Evolutionary conservation across 1,284 basidiomycete genomes (phyloP).

Genomic region (Tilletia horrida): DNA sequence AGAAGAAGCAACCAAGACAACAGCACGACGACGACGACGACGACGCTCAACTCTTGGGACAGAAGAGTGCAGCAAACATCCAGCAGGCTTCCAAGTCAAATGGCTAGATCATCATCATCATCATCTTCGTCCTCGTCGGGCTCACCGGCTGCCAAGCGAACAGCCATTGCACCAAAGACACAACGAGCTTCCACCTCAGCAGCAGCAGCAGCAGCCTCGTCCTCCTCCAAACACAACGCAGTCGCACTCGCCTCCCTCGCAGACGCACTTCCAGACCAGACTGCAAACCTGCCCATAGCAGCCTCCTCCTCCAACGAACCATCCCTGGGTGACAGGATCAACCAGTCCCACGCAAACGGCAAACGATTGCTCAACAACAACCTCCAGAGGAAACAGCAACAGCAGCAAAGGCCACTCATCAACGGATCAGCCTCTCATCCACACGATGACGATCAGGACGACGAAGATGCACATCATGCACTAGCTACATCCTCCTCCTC

Average conservation of each 20-base stretch:
- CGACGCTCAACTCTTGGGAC: too few relatives aligned
- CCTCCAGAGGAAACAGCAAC: background rate
- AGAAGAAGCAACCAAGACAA: too few relatives aligned
- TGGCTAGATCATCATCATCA: background rate
- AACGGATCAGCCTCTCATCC: background rate
- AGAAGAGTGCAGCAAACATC: too few relatives aligned
- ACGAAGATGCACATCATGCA: constrained; percentile 6
- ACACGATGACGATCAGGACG: constrained; percentile 12
- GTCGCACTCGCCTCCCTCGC: constrained; percentile 8
- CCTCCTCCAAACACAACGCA: background rate
- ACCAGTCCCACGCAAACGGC: background rate
- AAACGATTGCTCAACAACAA: background rate
- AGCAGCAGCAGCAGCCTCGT: background rate
- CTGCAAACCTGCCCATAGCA: background rate
- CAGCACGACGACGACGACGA: too few relatives aligned
- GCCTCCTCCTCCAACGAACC: background rate
- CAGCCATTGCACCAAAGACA: constrained; percentile 15
- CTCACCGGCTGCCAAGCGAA: background rate
- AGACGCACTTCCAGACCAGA: constrained; percentile 1
- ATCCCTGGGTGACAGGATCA: constrained; percentile 1
- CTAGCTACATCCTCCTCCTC: background rate
- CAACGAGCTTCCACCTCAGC: background rate
- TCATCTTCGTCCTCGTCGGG: background rate
- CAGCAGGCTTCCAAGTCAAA: too few relatives aligned
- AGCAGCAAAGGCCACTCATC: background rate